Base-by-base conservation (phyloP, 352 stramenopile species). In the Globisporangium solare region DNA sequence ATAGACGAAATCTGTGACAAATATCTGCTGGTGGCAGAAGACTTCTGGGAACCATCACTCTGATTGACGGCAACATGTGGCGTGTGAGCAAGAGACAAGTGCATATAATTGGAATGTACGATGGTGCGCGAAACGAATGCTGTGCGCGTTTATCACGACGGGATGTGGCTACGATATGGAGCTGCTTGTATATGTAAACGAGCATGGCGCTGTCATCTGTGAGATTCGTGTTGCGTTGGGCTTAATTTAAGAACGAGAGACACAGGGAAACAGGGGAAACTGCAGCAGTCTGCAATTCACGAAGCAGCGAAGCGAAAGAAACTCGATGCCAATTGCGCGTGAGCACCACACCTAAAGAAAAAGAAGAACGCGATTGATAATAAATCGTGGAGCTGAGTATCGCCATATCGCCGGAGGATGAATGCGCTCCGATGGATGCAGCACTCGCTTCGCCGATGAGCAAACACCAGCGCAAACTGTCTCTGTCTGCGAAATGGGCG, bases 401-500 rank as follows among this genome's bases (percentile, higher is more conserved):
- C 45, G 62, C 62, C 4, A 54, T 81, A 42, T 55, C 56, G 18
- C 63, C 71, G 10, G 69, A 86, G 51, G 57, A 66, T 39, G 60
- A 66, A 6, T 59, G 68, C 4, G 46, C 17, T 3, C 37, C 24
- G 20, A 45, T 52, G 2, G 58, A 66, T 24, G 49, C 69, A 6
- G 58, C 70, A 15, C 61, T 78, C n/a, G 51, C 64, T 14, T 83
- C 74, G 50, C 64, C 81, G 0, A 86, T 89, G 74, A 78, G 81
- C 27, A 89, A 89, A 32, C 70, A 88, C 47, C 81, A 89, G 54
- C 77, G 79, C 11, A 73, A 69, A 22, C 63, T 88, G 32, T 92
- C 82, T 15, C 55, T 88, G 10, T 92, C 79, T 0, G 82, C 78
- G 14, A 92, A 88, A 55, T 92, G 82, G 82, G 76, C 74, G 14